Conservation (phyloP, 1,284 basidiomycete genomes). For the Papiliotrema terrestris region DNA sequence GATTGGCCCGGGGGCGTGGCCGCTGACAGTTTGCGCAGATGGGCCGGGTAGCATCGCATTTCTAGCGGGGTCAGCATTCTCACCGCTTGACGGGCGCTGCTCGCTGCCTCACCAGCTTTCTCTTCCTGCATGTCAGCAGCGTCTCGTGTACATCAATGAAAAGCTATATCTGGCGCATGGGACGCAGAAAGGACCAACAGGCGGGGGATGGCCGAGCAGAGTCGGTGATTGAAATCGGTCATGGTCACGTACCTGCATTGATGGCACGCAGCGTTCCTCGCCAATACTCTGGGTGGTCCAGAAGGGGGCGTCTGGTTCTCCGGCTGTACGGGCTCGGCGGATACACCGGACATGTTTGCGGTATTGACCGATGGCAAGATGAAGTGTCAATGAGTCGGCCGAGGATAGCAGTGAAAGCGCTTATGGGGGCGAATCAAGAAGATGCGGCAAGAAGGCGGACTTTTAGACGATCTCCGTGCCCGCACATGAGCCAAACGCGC, state of each 20-base stretch:
- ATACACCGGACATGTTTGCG: too few species aligned
- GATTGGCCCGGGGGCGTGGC: slow-evolving; percentile 28
- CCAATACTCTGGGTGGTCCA: slow-evolving; percentile 20
- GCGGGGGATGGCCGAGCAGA: too few species aligned
- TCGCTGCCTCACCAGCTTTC: slow-evolving; percentile 32
- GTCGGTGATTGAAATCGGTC: too few species aligned
- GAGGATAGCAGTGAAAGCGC: too few species aligned
- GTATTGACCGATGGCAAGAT: too few species aligned
- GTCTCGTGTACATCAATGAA: background rate
- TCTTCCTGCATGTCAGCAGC: slow-evolving; percentile 18
- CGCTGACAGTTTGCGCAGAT: slow-evolving; percentile 39
- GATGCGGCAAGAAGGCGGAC: too few species aligned
- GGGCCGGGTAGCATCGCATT: slow-evolving; percentile 42
- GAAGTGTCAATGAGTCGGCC: too few species aligned
- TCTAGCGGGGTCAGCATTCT: slow-evolving; percentile 16
- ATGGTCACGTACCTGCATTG: slow-evolving; percentile 31
- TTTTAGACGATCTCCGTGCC: background rate
- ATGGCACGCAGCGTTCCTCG: slow-evolving; percentile 43
- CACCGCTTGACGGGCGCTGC: background rate
- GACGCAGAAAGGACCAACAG: too few species aligned
- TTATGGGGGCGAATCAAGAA: too few species aligned
- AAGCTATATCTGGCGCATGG: too few species aligned
- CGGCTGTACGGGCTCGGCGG: too few species aligned
- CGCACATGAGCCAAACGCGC: background rate
- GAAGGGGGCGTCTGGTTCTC: too few species aligned